These are phyloP conservation scores for Trypanosoma mega DNA, from an alignment of 208 protist species.

Conservation along the genomic window DNA sequence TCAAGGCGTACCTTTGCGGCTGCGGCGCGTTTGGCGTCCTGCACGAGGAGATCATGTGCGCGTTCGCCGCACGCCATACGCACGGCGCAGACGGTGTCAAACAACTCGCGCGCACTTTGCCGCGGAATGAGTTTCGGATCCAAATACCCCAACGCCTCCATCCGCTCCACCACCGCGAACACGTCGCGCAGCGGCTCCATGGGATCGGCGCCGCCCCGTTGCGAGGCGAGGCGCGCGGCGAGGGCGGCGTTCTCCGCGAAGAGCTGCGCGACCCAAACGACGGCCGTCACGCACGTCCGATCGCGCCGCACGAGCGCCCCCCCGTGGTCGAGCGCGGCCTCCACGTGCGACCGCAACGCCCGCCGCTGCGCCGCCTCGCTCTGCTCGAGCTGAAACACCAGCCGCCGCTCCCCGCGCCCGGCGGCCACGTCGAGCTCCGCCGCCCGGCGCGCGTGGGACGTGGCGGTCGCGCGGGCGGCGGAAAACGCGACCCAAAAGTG, in stretches of 20 bases:
- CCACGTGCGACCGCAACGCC: constrained; percentile 31
- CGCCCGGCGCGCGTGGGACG: constrained; percentile 42
- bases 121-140: constrained; percentile 42
- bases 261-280: constrained; percentile 46
- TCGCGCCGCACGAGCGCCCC: constrained; percentile 49
- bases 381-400: constrained; percentile 63
- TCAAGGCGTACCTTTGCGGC: constrained; percentile 1
- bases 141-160: constrained; percentile 60
- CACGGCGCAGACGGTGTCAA: constrained; percentile 51
- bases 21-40: constrained; percentile 22
- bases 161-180: constrained; percentile 52
- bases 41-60: constrained; percentile 39
- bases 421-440: constrained; percentile 45
- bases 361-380: constrained; percentile 51
- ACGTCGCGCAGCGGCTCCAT: constrained; percentile 45
- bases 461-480: constrained; percentile 32
- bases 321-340: constrained; percentile 40
- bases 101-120: constrained; percentile 41
- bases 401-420: constrained; percentile 32
- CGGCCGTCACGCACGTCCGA: constrained; percentile 45
- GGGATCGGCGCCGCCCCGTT: neutral
- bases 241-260: constrained; percentile 55
- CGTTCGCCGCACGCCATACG: constrained; percentile 61
- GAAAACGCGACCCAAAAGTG: constrained; percentile 63
- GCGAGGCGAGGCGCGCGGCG: constrained; percentile 38